Evolutionary conservation across 2,329 filamentous ascomycete species (phyloP).

Genomic region (Hymenoscyphus occultus): DNA sequence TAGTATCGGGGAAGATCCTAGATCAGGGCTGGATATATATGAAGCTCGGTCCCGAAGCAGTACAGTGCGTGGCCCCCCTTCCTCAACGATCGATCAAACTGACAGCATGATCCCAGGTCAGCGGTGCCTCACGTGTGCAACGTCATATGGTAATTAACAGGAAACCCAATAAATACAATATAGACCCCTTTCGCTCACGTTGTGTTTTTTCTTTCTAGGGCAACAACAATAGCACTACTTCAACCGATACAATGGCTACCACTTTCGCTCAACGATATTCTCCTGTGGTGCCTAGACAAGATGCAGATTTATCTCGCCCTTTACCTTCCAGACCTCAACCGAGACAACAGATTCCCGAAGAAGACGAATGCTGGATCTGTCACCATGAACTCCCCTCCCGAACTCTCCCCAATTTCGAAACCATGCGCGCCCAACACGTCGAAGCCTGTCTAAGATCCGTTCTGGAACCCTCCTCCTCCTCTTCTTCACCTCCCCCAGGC

Average conservation of each 20-base stretch:
- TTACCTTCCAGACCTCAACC: slow-evolving; percentile 18
- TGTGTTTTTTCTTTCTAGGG: background rate
- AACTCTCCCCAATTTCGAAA: slow-evolving; percentile 51
- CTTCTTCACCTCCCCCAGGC: slow-evolving; percentile 13
- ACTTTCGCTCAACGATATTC: slow-evolving; percentile 9
- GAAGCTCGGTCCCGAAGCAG: slow-evolving; percentile 30
- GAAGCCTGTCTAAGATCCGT: slow-evolving; percentile 48
- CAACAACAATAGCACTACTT: slow-evolving; percentile 1
- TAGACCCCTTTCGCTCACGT: slow-evolving; percentile 7
- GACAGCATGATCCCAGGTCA: slow-evolving; percentile 11
- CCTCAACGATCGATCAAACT: background rate
- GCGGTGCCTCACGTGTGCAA: slow-evolving; percentile 12
- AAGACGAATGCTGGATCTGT: slow-evolving; percentile 78
- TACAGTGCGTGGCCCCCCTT: slow-evolving; percentile 26
- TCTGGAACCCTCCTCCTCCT: slow-evolving; percentile 11
- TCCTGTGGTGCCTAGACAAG: slow-evolving; percentile 18
- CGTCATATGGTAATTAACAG: slow-evolving; percentile 12
- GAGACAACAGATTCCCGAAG: slow-evolving; percentile 55
- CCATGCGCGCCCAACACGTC: slow-evolving; percentile 57
- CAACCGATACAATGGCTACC: background rate
- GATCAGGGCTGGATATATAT: slow-evolving; percentile 15
- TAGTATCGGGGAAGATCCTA: slow-evolving; percentile 14
- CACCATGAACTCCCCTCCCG: slow-evolving; percentile 65
- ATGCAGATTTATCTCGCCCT: slow-evolving; percentile 11
- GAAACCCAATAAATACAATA: background rate